These are phyloP conservation scores for Pseudopyricularia cyperi DNA, from an alignment of 2,329 filamentous ascomycete species.

Conservation along the genomic window DNA sequence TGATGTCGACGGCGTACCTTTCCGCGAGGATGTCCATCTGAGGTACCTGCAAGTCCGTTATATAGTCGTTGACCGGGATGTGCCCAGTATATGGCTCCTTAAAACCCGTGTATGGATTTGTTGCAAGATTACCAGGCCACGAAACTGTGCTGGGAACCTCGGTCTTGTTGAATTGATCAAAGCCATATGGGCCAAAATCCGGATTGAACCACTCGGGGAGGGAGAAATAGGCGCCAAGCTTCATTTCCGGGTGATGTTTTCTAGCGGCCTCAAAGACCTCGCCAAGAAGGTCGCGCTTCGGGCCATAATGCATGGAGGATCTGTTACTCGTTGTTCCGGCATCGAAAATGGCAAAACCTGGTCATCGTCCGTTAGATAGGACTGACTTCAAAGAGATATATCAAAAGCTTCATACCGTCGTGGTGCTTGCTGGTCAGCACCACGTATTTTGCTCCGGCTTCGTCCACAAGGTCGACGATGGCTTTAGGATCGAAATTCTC, in stretches of 20 bases:
- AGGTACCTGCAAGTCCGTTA: conserved; percentile 28
- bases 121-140: conserved; percentile 23
- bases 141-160: conserved; percentile 13
- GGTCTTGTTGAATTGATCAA: conserved; percentile 16
- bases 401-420: conserved; percentile 15
- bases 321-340: conserved; percentile 23
- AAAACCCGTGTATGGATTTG: conserved; percentile 28
- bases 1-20: conserved; percentile 28
- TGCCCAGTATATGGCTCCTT: conserved; percentile 28
- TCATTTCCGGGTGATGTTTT: conserved; percentile 24
- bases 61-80: conserved; percentile 24
- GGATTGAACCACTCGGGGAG: conserved; percentile 37
- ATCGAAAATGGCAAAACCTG: conserved; percentile 29
- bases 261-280: conserved; percentile 30
- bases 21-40: conserved; percentile 31
- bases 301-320: conserved; percentile 25
- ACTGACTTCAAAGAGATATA: too few species aligned
- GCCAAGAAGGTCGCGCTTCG: conserved; percentile 23
- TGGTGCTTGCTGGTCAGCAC: conserved; percentile 33
- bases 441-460: conserved; percentile 27
- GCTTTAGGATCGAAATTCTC: conserved; percentile 7
- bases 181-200: conserved; percentile 28
- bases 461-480: conserved; percentile 23
- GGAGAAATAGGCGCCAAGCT: conserved; percentile 33
- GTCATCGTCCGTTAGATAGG: background rate